phyloP scores from a whole-genome alignment of 345 rosid genomes.

The Brassica carinata region DNA sequence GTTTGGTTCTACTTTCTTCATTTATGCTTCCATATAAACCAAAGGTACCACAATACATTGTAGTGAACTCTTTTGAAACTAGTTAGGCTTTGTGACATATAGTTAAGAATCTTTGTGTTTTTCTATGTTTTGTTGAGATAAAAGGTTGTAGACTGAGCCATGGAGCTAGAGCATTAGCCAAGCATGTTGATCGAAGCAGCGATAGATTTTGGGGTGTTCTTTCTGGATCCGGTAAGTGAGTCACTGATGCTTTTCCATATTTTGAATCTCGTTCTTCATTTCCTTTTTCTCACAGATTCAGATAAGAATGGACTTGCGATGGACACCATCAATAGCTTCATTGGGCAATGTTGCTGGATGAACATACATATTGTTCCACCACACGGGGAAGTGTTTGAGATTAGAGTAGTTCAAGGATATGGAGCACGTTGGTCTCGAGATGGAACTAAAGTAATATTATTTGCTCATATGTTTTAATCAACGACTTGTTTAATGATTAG shows the following conservation, averaged over 20 bases:
- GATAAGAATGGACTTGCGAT: conserved; percentile 58
- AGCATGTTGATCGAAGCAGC: conserved; percentile 67
- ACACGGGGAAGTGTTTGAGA: conserved; percentile 71
- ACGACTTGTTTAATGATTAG: not conserved
- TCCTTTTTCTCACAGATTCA: conserved; percentile 46
- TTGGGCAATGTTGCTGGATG: conserved; percentile 60
- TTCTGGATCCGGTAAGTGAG: conserved; percentile 53
- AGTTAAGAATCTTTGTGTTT: conserved; percentile 1
- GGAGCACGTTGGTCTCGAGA: conserved; percentile 80
- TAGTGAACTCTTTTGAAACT: not conserved
- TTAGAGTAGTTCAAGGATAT: conserved; percentile 62
- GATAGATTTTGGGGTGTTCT: conserved; percentile 63
- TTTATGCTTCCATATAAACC: conserved; percentile 65
- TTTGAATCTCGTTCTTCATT: not conserved
- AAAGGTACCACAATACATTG: conserved; percentile 47
- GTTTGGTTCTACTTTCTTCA: conserved; percentile 62
- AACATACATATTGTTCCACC: conserved; percentile 66
- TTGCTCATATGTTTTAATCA: not conserved
- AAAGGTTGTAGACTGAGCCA: conserved; percentile 63
- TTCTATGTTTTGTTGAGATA: conserved; percentile 44
- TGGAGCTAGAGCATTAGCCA: conserved; percentile 84
- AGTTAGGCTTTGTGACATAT: not conserved
- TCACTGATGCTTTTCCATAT: not conserved
- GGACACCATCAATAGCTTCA: conserved; percentile 47
- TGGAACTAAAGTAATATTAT: conserved; percentile 60